Evolutionary conservation across 306 rosid genomes (phyloP).

Genomic region (Cicer judaicum): DNA sequence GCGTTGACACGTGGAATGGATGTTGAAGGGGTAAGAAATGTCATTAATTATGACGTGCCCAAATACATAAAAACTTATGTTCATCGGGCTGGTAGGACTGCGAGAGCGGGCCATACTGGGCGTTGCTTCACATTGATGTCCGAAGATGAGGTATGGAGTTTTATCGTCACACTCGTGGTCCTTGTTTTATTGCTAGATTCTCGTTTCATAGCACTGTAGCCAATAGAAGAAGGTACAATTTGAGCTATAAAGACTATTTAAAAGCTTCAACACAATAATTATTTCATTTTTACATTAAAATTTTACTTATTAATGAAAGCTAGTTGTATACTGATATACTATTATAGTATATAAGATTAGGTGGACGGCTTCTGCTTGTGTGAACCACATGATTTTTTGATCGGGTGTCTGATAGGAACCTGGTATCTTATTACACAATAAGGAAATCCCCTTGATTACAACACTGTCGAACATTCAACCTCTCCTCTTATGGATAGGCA

Average conservation of each 20-base stretch:
- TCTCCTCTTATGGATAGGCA: background rate
- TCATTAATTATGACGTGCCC: conserved; percentile 87
- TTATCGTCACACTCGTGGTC: conserved; percentile 28
- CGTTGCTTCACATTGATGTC: conserved; percentile 83
- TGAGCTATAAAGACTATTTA: conserved; percentile 3
- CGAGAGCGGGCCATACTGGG: conserved; percentile 92
- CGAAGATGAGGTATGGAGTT: conserved; percentile 69
- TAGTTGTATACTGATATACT: background rate
- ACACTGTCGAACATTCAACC: conserved; percentile 1
- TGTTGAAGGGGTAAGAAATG: conserved; percentile 86
- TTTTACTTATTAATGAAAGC: conserved; percentile 17
- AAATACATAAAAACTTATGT: conserved; percentile 79
- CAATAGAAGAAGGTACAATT: conserved; percentile 7
- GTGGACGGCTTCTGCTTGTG: background rate
- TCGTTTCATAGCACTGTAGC: conserved; percentile 13
- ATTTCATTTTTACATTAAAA: background rate
- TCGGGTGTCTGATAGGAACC: conserved; percentile 3
- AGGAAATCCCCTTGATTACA: background rate
- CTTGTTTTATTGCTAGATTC: conserved; percentile 34
- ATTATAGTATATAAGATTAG: background rate
- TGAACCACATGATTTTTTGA: background rate
- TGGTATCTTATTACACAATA: conserved; percentile 2
- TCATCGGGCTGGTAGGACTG: conserved; percentile 96
- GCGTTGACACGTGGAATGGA: conserved; percentile 99
- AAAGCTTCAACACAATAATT: background rate